Percentiles rank a stretch among this genome's conserved stretches.
Conservation (phyloP, 352 stramenopile genomes). For the Phytophthora idaei region DNA sequence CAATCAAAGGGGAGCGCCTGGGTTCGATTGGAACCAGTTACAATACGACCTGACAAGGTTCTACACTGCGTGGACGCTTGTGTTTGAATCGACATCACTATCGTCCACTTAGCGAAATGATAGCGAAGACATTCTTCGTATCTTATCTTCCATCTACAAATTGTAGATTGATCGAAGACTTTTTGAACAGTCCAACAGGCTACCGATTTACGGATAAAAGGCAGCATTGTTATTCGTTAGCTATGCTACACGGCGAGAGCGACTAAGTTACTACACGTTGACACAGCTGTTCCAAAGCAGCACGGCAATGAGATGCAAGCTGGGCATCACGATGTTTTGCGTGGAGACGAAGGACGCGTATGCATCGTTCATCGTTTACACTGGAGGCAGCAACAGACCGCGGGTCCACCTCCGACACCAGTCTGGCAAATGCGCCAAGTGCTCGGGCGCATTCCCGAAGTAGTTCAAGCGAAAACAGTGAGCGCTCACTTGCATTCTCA, state of each 20-base stretch:
- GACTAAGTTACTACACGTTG: constrained; percentile 26
- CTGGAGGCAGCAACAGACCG: constrained; percentile 19
- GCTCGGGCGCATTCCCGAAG: constrained; percentile 75
- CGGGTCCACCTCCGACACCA: constrained; percentile 46
- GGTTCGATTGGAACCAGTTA: too few species aligned
- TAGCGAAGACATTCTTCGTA: too few species aligned
- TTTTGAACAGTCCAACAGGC: background rate
- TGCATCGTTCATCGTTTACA: constrained; percentile 33
- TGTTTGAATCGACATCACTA: too few species aligned
- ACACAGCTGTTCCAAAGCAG: constrained; percentile 51
- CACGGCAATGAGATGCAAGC: constrained; percentile 59
- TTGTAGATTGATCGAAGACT: background rate
- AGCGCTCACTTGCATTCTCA: constrained; percentile 47
- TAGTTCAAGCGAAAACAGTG: constrained; percentile 71
- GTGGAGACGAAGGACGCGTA: constrained; percentile 53
- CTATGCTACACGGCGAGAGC: constrained; percentile 26
- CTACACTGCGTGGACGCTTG: too few species aligned
- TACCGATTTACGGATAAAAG: background rate
- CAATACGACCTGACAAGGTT: too few species aligned
- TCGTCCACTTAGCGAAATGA: too few species aligned
- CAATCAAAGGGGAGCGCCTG: too few species aligned
- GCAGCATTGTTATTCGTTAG: constrained; percentile 21
- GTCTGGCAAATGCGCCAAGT: constrained; percentile 53
- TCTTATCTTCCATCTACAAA: too few species aligned
- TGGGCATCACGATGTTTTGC: constrained; percentile 69